These are phyloP conservation scores for Arthrinium phaeospermum DNA, from an alignment of 2,329 filamentous ascomycete species.

Conservation along the genomic window DNA sequence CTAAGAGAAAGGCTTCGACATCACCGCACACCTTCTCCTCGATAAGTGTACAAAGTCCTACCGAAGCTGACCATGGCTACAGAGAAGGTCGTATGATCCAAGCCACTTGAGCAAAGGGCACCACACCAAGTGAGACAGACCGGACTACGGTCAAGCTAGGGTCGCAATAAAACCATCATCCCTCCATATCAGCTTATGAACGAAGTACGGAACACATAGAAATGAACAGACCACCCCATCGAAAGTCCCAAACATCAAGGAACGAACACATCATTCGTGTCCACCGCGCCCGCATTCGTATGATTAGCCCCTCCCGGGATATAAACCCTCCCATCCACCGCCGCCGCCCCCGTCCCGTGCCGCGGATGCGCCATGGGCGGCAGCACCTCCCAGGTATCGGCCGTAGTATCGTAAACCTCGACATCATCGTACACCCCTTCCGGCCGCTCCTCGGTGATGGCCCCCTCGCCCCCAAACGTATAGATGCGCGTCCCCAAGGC, in stretches of 20 bases:
- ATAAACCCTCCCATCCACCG: constrained; percentile 36
- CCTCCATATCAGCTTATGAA: no score
- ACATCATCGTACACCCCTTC: constrained; percentile 37
- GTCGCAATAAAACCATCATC: no score
- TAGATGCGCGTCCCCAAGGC: constrained; percentile 15
- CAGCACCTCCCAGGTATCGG: constrained; percentile 36
- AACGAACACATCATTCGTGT: background rate
- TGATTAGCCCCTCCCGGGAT: constrained; percentile 42
- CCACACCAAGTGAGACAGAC: no score
- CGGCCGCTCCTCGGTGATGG: background rate
- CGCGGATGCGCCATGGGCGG: constrained; percentile 39
- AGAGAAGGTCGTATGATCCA: no score
- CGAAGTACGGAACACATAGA: no score
- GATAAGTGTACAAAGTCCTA: no score
- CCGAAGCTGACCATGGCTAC: no score
- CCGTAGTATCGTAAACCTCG: constrained; percentile 37
- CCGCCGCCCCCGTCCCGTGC: constrained; percentile 41
- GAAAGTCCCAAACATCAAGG: background rate
- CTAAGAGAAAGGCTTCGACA: no score
- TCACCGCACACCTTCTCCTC: no score
- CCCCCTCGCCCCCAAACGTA: constrained; percentile 17
- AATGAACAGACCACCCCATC: no score
- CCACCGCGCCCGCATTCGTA: background rate
- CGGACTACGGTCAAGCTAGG: no score
- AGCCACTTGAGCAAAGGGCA: no score